Percentiles rank a stretch among this genome's conserved stretches.
phyloP scores from a whole-genome alignment of 1,284 basidiomycete genomes.

The Rhodofomes roseus region DNA sequence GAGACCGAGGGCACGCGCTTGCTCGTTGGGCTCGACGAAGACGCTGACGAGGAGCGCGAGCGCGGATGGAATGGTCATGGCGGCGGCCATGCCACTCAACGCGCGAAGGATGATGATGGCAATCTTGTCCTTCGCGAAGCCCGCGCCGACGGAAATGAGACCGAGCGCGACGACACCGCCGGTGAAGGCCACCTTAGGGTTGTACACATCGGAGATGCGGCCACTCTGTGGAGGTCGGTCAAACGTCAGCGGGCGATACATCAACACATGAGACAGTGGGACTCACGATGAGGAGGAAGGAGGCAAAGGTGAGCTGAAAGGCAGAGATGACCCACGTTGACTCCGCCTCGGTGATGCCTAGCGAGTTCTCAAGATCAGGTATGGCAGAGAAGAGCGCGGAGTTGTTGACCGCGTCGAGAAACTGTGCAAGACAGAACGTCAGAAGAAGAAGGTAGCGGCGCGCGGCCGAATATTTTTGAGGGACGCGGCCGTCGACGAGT shows the following conservation, averaged over 20 bases:
- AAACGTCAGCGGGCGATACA: neutral
- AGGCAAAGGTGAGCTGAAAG: slow-evolving; percentile 31
- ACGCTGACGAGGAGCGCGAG: slow-evolving; percentile 41
- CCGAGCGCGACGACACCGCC: slow-evolving; percentile 34
- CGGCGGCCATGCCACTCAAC: slow-evolving; percentile 39
- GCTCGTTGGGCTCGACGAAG: slow-evolving; percentile 41
- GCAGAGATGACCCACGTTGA: slow-evolving; percentile 32
- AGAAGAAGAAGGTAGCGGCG: slow-evolving; percentile 33
- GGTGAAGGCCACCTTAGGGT: slow-evolving; percentile 30
- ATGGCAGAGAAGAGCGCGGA: slow-evolving; percentile 43
- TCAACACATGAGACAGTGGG: neutral
- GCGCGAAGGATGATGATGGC: slow-evolving; percentile 41
- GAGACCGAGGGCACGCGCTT: slow-evolving; percentile 41
- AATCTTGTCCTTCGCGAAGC: slow-evolving; percentile 40
- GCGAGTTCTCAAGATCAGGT: slow-evolving; percentile 27
- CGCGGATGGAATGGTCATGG: slow-evolving; percentile 46
- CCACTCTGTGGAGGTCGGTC: slow-evolving; percentile 24
- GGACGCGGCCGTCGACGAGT: slow-evolving; percentile 24
- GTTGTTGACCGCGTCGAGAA: slow-evolving; percentile 47
- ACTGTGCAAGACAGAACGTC: slow-evolving; percentile 44
- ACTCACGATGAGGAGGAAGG: slow-evolving; percentile 29
- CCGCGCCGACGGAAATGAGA: slow-evolving; percentile 34
- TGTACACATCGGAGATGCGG: slow-evolving; percentile 31
- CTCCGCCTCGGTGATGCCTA: slow-evolving; percentile 26
- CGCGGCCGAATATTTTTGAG: slow-evolving; percentile 23